Evolutionary conservation across 768 basidiomycete genomes (phyloP).

Genomic region (Tylopilus subfusipes): DNA sequence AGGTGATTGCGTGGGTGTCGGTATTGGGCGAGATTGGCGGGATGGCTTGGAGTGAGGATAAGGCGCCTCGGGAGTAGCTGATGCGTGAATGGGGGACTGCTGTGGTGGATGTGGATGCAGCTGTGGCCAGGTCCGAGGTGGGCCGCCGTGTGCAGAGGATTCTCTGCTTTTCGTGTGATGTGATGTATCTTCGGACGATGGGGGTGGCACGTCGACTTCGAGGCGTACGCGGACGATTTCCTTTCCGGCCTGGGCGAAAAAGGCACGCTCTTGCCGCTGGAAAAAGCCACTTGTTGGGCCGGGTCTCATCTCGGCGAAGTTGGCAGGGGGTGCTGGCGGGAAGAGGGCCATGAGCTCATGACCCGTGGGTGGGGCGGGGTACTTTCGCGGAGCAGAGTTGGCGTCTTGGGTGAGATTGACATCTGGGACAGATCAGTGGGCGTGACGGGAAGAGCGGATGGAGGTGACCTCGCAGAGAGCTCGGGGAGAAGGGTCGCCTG

Average conservation of each 20-base stretch:
- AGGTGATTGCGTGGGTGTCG: constrained; percentile 25
- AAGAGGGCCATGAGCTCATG: constrained; percentile 86
- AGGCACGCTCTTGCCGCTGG: constrained; percentile 71
- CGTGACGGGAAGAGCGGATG: neutral
- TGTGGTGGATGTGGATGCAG: constrained; percentile 32
- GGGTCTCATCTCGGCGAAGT: constrained; percentile 49
- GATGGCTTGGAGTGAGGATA: constrained; percentile 32
- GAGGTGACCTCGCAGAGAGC: constrained; percentile 52
- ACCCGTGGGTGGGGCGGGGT: constrained; percentile 73
- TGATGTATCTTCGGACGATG: constrained; percentile 13
- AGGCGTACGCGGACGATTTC: constrained; percentile 74
- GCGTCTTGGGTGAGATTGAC: constrained; percentile 58
- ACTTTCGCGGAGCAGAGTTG: constrained; percentile 51
- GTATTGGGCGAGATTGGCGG: constrained; percentile 27
- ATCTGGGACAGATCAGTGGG: constrained; percentile 40
- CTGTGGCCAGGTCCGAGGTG: constrained; percentile 30
- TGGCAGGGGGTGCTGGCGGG: constrained; percentile 63
- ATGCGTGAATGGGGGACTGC: constrained; percentile 23
- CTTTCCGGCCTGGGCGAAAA: constrained; percentile 74
- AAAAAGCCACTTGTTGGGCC: constrained; percentile 74
- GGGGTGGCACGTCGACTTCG: constrained; percentile 54
- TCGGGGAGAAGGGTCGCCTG: constrained; percentile 62
- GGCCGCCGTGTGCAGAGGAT: constrained; percentile 18
- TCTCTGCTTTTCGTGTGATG: constrained; percentile 30
- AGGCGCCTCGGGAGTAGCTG: constrained; percentile 31